These are phyloP conservation scores for Rubia peregrina DNA, from an alignment of 305 asterid species.

Conservation along the genomic window DNA sequence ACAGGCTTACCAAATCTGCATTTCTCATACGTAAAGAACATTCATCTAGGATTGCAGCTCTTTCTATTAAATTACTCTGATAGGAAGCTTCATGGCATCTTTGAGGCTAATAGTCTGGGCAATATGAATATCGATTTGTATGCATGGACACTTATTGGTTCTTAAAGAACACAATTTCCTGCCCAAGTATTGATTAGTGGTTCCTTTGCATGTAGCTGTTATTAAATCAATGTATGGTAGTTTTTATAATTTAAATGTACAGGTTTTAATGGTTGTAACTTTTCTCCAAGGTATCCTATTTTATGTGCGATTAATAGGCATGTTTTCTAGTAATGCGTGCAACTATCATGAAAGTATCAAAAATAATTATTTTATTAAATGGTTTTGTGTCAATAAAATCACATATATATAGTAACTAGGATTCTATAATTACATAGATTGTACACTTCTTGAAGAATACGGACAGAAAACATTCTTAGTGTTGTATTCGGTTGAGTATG, in stretches of 20 bases:
- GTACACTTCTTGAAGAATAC: too few relatives aligned
- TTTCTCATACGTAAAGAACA: conserved; percentile 56
- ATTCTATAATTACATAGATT: too few relatives aligned
- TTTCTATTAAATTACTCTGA: conserved; percentile 67
- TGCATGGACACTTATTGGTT: conserved; percentile 80
- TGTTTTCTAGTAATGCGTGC: too few relatives aligned
- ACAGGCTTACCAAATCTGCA: conserved; percentile 73
- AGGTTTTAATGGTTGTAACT: not conserved
- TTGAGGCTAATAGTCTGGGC: conserved; percentile 78
- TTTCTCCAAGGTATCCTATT: too few relatives aligned
- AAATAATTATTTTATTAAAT: too few relatives aligned
- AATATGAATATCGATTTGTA: conserved; percentile 59
- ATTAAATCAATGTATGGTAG: not conserved
- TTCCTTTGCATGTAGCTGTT: not conserved
- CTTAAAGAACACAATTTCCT: conserved; percentile 53
- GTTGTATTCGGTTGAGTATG: too few relatives aligned
- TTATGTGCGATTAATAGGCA: too few relatives aligned
- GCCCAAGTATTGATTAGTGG: conserved; percentile 56
- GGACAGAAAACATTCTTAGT: too few relatives aligned
- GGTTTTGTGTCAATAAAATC: too few relatives aligned
- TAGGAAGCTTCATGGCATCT: conserved; percentile 63
- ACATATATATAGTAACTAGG: too few relatives aligned
- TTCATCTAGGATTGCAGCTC: conserved; percentile 70
- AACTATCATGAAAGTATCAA: too few relatives aligned
- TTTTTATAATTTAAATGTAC: not conserved